Evolutionary conservation across 306 rosid genomes (phyloP).

Genomic region (Castanea sativa): DNA sequence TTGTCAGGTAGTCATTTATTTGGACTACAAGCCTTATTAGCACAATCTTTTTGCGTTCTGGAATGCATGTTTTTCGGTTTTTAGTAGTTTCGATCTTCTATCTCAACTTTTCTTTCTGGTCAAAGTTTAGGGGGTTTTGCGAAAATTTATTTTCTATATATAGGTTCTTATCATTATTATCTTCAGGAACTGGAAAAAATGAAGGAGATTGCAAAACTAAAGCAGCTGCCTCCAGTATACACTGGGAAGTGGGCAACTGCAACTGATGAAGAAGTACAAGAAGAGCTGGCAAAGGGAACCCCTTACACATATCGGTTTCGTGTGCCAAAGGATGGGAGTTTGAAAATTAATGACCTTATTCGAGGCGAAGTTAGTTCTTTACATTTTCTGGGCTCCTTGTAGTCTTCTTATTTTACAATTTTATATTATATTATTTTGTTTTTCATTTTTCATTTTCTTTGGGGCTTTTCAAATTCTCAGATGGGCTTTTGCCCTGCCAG

Average conservation of each 20-base stretch:
- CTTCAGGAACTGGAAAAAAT: slow-evolving; percentile 81
- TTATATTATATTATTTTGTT: not conserved
- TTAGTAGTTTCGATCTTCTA: not conserved
- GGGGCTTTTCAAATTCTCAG: not conserved
- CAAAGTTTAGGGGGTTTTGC: not conserved
- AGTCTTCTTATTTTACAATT: not conserved
- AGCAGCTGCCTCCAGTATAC: slow-evolving; percentile 85
- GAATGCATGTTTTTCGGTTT: not conserved
- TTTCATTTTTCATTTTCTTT: not conserved
- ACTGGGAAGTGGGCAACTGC: slow-evolving; percentile 84
- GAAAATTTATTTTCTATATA: not conserved
- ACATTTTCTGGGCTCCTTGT: not conserved
- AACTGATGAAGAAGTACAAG: slow-evolving; percentile 62
- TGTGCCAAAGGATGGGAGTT: slow-evolving; percentile 75
- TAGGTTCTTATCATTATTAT: slow-evolving; percentile 3
- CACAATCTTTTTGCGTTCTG: not conserved
- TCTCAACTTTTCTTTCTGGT: not conserved
- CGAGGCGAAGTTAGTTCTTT: slow-evolving; percentile 76
- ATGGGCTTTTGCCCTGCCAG: not conserved
- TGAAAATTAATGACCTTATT: slow-evolving; percentile 81
- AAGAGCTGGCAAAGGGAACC: slow-evolving; percentile 69
- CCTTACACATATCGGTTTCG: slow-evolving; percentile 77
- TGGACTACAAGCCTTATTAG: not conserved
- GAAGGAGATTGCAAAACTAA: slow-evolving; percentile 81
- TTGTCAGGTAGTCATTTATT: not conserved